phyloP scores from a whole-genome alignment of 169 alveolate genomes.

The Cystoisospora suis region DNA sequence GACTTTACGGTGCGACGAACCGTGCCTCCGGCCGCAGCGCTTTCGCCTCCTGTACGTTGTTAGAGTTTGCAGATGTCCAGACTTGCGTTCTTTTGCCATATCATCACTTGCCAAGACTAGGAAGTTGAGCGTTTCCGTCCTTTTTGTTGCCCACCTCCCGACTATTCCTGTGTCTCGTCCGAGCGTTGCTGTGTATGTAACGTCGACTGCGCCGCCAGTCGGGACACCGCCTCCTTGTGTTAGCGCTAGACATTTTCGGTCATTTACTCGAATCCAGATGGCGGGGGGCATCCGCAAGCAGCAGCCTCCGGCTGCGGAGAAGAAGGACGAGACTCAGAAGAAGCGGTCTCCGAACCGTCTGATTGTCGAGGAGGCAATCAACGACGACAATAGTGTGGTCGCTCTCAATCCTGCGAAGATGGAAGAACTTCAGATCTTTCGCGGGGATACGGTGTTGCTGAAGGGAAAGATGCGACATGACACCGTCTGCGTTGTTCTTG shows the following conservation, averaged over 20 bases:
- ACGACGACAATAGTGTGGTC: constrained; percentile 99
- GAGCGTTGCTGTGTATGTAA: background rate
- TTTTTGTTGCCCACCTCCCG: background rate
- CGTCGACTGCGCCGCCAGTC: background rate
- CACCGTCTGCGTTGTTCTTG: constrained; percentile 98
- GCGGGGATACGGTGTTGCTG: constrained; percentile 98
- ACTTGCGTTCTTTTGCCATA: too few species aligned
- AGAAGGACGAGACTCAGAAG: constrained; percentile 50
- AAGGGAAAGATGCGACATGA: constrained; percentile 99
- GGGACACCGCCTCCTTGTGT: too few species aligned
- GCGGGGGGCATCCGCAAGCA: constrained; percentile 31
- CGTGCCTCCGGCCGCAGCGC: too few species aligned
- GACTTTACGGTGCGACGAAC: too few species aligned
- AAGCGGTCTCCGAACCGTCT: constrained; percentile 75
- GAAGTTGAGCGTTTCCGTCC: too few species aligned
- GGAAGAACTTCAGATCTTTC: constrained; percentile 94
- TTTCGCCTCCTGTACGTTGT: too few species aligned
- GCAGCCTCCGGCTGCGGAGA: background rate
- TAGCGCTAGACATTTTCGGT: too few species aligned
- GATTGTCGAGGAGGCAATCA: constrained; percentile 93
- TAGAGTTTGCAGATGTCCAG: too few species aligned
- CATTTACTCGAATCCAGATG: too few species aligned
- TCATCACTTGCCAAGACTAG: too few species aligned
- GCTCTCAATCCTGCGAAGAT: constrained; percentile 93
- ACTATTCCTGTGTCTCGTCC: background rate